Evolutionary conservation across 805 yeast species (phyloP).

Genomic region (Blastobotrys terrestris): DNA sequence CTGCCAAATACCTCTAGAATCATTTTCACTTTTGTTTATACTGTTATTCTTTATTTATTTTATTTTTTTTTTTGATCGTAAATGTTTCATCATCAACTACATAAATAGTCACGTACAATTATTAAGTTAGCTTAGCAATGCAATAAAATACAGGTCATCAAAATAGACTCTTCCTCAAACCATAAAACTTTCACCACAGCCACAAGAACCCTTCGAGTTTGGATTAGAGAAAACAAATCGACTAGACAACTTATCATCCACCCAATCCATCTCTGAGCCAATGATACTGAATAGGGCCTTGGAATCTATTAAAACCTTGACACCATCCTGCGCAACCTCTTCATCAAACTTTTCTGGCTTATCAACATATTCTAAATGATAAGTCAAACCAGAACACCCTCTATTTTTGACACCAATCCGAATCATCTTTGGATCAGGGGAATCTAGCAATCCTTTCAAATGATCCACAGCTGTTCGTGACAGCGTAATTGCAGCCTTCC

Average conservation of each 20-base stretch:
- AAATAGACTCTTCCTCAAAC: slow-evolving; percentile 38
- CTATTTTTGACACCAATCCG: slow-evolving; percentile 92
- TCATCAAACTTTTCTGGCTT: slow-evolving; percentile 95
- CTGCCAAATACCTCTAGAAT: no score
- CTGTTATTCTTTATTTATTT: no score
- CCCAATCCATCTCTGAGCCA: slow-evolving; percentile 98
- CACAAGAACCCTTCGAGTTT: slow-evolving; percentile 95
- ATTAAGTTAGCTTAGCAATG: not conserved
- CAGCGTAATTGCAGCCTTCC: slow-evolving; percentile 83
- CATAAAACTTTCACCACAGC: slow-evolving; percentile 98
- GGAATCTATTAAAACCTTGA: slow-evolving; percentile 86
- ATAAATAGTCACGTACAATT: not conserved
- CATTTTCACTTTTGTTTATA: no score
- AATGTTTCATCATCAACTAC: not conserved
- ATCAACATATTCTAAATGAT: slow-evolving; percentile 83
- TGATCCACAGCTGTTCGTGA: slow-evolving; percentile 72
- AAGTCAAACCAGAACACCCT: slow-evolving; percentile 94
- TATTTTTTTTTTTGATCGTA: no score
- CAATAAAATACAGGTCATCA: not conserved
- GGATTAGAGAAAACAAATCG: slow-evolving; percentile 93
- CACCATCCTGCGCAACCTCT: slow-evolving; percentile 84
- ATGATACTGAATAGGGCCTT: slow-evolving; percentile 93
- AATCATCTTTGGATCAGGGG: slow-evolving; percentile 83
- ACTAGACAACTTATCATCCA: slow-evolving; percentile 83
- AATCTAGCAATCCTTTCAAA: slow-evolving; percentile 56